Percentiles rank a stretch among this genome's conserved stretches.
Conservation (phyloP, 768 basidiomycete genomes). For the Imleria badia region DNA sequence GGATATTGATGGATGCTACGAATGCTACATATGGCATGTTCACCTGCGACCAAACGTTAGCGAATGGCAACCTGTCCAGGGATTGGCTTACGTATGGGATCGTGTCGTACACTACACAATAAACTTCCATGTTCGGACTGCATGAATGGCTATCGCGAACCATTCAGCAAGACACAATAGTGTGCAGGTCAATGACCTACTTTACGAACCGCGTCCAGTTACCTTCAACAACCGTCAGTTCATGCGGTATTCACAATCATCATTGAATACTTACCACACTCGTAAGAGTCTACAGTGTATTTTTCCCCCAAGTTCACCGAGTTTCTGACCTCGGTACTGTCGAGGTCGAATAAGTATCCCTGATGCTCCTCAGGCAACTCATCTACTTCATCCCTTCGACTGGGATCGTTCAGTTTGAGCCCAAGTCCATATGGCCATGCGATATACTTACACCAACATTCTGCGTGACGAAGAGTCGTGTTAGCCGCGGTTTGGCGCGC, state of each 20-base stretch:
- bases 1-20: slow-evolving; percentile 48
- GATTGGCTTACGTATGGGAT: slow-evolving; percentile 45
- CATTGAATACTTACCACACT: slow-evolving; percentile 41
- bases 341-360: slow-evolving; percentile 63
- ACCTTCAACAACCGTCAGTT: slow-evolving; percentile 38
- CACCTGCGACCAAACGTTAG: slow-evolving; percentile 35
- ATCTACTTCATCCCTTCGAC: slow-evolving; percentile 44
- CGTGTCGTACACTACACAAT: slow-evolving; percentile 61
- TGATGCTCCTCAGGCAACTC: slow-evolving; percentile 36
- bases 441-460: slow-evolving; percentile 43
- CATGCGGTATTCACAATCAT: not conserved
- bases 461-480: slow-evolving; percentile 27
- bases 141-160: slow-evolving; percentile 62
- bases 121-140: slow-evolving; percentile 55
- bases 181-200: slow-evolving; percentile 36
- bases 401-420: slow-evolving; percentile 19
- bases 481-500: slow-evolving; percentile 1
- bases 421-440: not conserved
- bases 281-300: slow-evolving; percentile 58
- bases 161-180: slow-evolving; percentile 1
- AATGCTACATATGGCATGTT: slow-evolving; percentile 65
- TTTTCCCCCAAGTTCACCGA: slow-evolving; percentile 31
- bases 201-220: slow-evolving; percentile 80
- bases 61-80: not conserved
- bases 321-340: slow-evolving; percentile 48